These are phyloP conservation scores for Colletotrichum sp. DNA, from an alignment of 2,329 filamentous ascomycete species.

Conservation along the genomic window DNA sequence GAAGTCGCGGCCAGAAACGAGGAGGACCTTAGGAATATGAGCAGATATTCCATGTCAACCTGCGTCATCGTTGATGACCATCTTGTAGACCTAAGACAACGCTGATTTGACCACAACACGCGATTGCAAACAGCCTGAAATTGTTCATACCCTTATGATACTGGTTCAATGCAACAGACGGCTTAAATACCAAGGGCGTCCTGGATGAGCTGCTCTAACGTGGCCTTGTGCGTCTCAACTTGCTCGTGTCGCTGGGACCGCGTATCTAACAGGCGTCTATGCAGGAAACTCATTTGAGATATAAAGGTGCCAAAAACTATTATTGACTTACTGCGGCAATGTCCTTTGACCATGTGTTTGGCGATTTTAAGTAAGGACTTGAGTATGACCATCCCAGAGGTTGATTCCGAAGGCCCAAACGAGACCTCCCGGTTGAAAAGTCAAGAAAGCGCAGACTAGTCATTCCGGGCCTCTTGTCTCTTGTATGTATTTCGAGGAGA, in stretches of 20 bases:
- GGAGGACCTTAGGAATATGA: accelerated
- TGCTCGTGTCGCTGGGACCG: not conserved
- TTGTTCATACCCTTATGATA: accelerated
- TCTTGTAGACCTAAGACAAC: not conserved
- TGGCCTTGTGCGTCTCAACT: not conserved
- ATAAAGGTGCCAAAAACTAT: not conserved
- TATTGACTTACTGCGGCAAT: not conserved
- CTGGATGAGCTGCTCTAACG: not conserved
- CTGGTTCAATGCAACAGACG: not conserved
- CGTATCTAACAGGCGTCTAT: not conserved
- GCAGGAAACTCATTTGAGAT: not conserved
- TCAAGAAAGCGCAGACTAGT: not conserved
- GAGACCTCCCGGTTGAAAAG: accelerated
- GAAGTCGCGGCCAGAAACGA: accelerated
- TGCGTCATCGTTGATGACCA: not conserved
- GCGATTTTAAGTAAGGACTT: too few species aligned
- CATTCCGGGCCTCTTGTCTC: not conserved
- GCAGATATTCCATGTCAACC: not conserved
- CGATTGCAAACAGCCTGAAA: accelerated
- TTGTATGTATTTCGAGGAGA: not conserved
- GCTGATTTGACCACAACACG: not conserved
- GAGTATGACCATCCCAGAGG: not conserved
- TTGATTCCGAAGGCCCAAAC: accelerated
- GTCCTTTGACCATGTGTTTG: too few species aligned
- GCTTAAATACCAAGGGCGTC: accelerated